phyloP scores from a whole-genome alignment of 1,139 yeast genomes.

The Waltiozyma sp. region DNA sequence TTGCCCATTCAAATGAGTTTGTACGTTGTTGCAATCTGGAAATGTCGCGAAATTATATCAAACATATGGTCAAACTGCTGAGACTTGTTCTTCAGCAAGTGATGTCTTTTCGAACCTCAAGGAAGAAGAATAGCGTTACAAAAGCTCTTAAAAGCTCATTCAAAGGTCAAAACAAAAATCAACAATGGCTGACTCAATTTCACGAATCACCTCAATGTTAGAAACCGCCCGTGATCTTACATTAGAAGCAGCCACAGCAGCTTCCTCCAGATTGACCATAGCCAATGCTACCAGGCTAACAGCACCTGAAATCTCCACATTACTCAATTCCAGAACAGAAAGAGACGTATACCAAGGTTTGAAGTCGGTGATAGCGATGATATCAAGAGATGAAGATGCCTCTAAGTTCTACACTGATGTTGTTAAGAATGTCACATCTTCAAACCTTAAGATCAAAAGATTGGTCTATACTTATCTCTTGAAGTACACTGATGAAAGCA shows the following conservation, averaged over 20 bases:
- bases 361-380: constrained; percentile 58
- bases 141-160: background rate
- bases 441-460: constrained; percentile 57
- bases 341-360: constrained; percentile 68
- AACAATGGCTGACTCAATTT: constrained; percentile 40
- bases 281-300: constrained; percentile 46
- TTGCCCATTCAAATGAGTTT: no score
- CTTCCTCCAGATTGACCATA: constrained; percentile 41
- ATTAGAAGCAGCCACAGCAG: constrained; percentile 72
- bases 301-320: constrained; percentile 52
- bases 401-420: constrained; percentile 73
- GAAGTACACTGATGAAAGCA: constrained; percentile 74
- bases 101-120: no score
- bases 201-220: constrained; percentile 44
- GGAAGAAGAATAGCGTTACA: no score
- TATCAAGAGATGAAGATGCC: constrained; percentile 56
- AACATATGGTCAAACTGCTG: no score
- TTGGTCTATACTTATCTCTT: constrained; percentile 70
- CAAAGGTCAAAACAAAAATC: background rate
- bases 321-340: constrained; percentile 60
- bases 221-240: constrained; percentile 79
- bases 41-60: no score
- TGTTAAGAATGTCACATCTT: constrained; percentile 73
- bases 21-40: no score
- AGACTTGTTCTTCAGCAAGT: no score